Evolutionary conservation across 805 yeast species (phyloP).

Genomic region (Monosporozyma siamensis): DNA sequence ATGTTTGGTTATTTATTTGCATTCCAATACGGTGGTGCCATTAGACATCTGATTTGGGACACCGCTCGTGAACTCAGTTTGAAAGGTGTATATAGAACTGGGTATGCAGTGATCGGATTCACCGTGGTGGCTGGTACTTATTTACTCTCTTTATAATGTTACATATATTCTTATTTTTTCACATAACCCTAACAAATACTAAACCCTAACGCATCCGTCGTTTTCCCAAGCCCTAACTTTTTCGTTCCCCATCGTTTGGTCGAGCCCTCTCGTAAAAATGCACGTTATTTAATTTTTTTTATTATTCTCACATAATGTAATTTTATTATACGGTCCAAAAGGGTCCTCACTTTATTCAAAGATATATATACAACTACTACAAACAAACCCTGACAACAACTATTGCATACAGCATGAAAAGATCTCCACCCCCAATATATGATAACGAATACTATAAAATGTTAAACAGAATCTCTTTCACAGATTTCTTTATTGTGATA

Average conservation of each 20-base stretch:
- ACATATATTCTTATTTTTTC: background rate
- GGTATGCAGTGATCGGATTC: constrained; percentile 70
- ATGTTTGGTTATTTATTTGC: constrained; percentile 73
- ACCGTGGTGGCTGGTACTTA: constrained; percentile 48
- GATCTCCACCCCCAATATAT: background rate
- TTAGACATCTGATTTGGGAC: constrained; percentile 95
- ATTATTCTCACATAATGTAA: too few relatives aligned
- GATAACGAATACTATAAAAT: constrained; percentile 2
- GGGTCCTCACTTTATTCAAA: too few relatives aligned
- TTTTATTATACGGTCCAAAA: too few relatives aligned
- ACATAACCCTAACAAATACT: too few relatives aligned
- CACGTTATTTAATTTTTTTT: too few relatives aligned
- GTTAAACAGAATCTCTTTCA: constrained; percentile 32
- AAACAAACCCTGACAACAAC: too few relatives aligned
- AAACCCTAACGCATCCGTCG: too few relatives aligned
- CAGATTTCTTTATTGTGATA: constrained; percentile 43
- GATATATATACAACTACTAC: too few relatives aligned
- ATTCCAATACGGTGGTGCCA: constrained; percentile 77
- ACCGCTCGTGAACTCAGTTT: constrained; percentile 67
- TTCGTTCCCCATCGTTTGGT: too few relatives aligned
- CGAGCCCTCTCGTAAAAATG: too few relatives aligned
- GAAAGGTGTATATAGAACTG: constrained; percentile 88
- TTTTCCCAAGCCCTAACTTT: too few relatives aligned
- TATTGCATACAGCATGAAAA: too few relatives aligned
- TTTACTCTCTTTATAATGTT: constrained; percentile 29